Evolutionary conservation across 2,329 filamentous ascomycete species (phyloP).

Genomic region (Chrysosphaeria jannelii): DNA sequence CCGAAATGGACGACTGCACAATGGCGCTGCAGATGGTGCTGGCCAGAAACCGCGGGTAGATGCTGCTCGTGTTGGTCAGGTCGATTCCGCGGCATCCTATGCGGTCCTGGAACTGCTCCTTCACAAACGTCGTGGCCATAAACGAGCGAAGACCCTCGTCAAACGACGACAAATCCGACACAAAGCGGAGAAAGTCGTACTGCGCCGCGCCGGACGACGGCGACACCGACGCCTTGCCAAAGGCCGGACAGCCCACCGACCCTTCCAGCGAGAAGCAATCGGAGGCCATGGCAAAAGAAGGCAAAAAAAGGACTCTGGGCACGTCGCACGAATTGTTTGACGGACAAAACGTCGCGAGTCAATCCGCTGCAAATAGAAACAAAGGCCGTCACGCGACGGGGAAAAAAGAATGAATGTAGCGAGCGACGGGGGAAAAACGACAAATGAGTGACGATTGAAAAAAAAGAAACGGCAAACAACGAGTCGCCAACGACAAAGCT

Average conservation of each 20-base stretch:
- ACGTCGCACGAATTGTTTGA: too few relatives aligned
- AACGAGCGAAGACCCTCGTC: slow-evolving; percentile 46
- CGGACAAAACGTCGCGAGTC: too few relatives aligned
- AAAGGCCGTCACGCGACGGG: too few relatives aligned
- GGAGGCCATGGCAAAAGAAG: slow-evolving; percentile 6
- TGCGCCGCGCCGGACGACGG: slow-evolving; percentile 9
- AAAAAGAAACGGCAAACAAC: too few relatives aligned
- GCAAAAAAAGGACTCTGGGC: not conserved
- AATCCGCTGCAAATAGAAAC: too few relatives aligned
- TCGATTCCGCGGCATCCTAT: slow-evolving; percentile 59
- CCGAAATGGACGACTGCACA: slow-evolving; percentile 54
- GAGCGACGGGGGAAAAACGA: too few relatives aligned
- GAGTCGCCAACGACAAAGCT: too few relatives aligned
- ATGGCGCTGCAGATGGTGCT: slow-evolving; percentile 83
- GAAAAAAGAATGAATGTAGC: too few relatives aligned
- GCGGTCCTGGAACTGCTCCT: slow-evolving; percentile 48
- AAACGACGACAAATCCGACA: slow-evolving; percentile 47
- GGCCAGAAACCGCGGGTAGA: slow-evolving; percentile 82
- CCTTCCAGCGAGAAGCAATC: slow-evolving; percentile 35
- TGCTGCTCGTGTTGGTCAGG: slow-evolving; percentile 43
- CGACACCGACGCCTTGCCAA: slow-evolving; percentile 37
- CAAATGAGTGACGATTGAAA: too few relatives aligned
- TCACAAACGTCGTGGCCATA: slow-evolving; percentile 43
- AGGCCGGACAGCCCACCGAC: slow-evolving; percentile 43
- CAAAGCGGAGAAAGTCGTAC: slow-evolving; percentile 50